phyloP scores from a whole-genome alignment of 495 filamentous ascomycete species.

The Mytilinidion resinicola region DNA sequence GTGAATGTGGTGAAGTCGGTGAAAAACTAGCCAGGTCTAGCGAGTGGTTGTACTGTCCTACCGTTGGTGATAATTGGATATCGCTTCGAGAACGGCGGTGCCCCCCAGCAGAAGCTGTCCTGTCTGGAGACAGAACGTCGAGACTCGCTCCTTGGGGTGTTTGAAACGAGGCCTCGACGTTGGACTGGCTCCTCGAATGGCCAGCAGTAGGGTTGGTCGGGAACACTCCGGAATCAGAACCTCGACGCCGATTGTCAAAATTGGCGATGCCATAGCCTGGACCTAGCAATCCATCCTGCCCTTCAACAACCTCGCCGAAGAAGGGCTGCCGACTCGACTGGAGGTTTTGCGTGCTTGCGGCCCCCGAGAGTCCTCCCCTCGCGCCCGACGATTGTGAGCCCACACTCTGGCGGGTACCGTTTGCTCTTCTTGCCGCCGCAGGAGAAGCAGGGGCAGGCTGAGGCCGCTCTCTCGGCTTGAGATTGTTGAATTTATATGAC shows the following conservation, averaged over 20 bases:
- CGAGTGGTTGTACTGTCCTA: background rate
- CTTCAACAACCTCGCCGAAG: constrained; percentile 26
- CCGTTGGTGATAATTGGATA: background rate
- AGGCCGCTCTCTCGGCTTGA: constrained; percentile 25
- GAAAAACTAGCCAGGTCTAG: background rate
- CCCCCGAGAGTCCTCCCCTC: constrained; percentile 9
- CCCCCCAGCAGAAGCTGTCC: background rate
- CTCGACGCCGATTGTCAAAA: background rate
- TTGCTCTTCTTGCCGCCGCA: constrained; percentile 8
- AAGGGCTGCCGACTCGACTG: constrained; percentile 17
- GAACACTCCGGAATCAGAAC: constrained; percentile 1
- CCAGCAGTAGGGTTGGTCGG: background rate
- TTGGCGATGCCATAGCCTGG: constrained; percentile 25
- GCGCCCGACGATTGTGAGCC: constrained; percentile 9
- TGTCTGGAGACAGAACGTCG: background rate
- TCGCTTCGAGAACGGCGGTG: background rate
- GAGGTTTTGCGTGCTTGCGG: constrained; percentile 1
- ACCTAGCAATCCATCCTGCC: constrained; percentile 11
- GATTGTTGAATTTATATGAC: constrained; percentile 24
- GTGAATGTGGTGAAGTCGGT: background rate
- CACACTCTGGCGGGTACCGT: background rate
- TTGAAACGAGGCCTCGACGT: background rate
- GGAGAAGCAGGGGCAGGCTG: constrained; percentile 22
- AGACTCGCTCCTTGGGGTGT: background rate
- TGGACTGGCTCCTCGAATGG: constrained; percentile 2